Base-by-base conservation (phyloP, 2,329 filamentous ascomycete species). In the Trichoderma koningii region DNA sequence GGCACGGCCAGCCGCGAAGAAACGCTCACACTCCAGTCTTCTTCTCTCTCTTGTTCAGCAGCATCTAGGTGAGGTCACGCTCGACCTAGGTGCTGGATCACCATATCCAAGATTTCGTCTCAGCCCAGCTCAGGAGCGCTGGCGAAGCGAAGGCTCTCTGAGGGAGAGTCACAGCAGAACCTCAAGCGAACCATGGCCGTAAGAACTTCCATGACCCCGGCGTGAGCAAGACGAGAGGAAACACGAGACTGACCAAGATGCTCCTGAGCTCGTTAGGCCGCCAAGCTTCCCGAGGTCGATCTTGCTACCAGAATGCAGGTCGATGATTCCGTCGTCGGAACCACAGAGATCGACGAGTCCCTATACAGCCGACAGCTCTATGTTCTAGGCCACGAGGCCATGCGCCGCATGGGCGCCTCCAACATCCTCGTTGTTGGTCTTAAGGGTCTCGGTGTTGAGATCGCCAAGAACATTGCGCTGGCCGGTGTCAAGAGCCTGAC, bases 351-450 rank as follows among this genome's bases (percentile, higher is more conserved):
- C 80, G 88, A 90, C 71, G 88, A 90, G 76, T 88, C 87, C 64
- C 86, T 90, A 71, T 90, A 90, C 81, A 90, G 87, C 75, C 84
- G 88, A 75, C 88, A 90, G 79, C 87, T 90, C 71, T 90, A 90
- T 74, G 88, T 89, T 67, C 77, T 89, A 59, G 87, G 87, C 69
- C 87, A 89, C 73, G 87, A 89, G 78, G 95, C 95, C 70, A 99
- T 99, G 95, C 98, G 96, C 85, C 93, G 95, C 74, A 99, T 99
- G 95, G 87, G 93, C 74, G 91, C 93, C 68, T 98, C 95, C 63
- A 96, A 98, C 75, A 87, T 99, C 66, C 90, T 99, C 61, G 85
- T 99, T 64, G 90, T 94, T 68, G 95, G 95, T 69, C 82, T 98
- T 70, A 94, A 95, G 77, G 95, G 95, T 59, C 86, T 99, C 47